phyloP scores from a whole-genome alignment of 352 stramenopile genomes.

The Phytophthora chlamydospora region DNA sequence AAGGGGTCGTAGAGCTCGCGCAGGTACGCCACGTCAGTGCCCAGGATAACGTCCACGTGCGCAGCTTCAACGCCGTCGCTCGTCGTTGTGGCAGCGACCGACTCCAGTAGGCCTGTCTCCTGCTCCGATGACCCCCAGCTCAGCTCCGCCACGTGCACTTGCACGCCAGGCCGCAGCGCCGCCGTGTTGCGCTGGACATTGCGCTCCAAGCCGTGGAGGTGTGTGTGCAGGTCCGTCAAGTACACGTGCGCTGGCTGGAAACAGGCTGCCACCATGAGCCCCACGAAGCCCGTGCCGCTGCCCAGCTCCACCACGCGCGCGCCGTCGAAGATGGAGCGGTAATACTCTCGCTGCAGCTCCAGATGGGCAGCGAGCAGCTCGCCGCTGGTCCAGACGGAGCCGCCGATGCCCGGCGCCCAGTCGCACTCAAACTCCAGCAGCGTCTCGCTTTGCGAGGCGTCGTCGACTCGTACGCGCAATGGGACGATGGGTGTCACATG shows the following conservation, averaged over 20 bases:
- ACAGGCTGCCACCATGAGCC: conserved; percentile 64
- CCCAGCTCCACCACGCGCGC: conserved; percentile 77
- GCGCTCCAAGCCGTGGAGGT: conserved; percentile 60
- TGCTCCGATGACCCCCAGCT: conserved; percentile 58
- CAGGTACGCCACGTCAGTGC: conserved; percentile 83
- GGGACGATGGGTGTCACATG: conserved; percentile 43
- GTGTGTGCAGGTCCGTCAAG: conserved; percentile 69
- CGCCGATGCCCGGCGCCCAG: conserved; percentile 83
- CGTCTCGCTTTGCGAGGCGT: conserved; percentile 26
- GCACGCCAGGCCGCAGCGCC: conserved; percentile 34
- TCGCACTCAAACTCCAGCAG: conserved; percentile 74
- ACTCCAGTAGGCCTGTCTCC: conserved; percentile 50
- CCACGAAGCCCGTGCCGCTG: conserved; percentile 80
- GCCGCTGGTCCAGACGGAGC: conserved; percentile 84
- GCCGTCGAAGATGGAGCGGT: conserved; percentile 59
- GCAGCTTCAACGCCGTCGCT: conserved; percentile 18
- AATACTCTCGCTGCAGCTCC: conserved; percentile 52
- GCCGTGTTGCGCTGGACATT: conserved; percentile 63
- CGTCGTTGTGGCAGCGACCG: conserved; percentile 22
- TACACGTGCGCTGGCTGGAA: conserved; percentile 65
- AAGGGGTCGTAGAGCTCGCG: conserved; percentile 78
- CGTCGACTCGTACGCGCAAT: conserved; percentile 53
- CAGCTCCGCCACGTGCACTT: conserved; percentile 64
- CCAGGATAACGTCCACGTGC: conserved; percentile 75
- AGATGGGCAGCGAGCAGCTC: conserved; percentile 73